Percentiles rank a stretch among this genome's conserved stretches.
Conservation (phyloP, 495 filamentous ascomycete genomes). For the Geoglossum glabrum region DNA sequence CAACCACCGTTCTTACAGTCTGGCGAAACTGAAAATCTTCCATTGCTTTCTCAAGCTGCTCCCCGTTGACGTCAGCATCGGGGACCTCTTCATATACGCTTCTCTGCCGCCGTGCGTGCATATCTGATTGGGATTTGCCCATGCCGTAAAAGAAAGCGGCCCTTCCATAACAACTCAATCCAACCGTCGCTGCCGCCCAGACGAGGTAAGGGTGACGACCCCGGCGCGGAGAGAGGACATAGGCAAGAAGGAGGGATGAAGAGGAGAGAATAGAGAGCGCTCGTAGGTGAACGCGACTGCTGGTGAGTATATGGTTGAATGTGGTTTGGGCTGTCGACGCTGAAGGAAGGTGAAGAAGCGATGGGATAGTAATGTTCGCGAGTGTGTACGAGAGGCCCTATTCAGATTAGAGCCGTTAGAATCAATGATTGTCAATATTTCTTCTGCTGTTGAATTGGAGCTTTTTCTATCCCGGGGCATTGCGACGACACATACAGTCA, state of each 20-base stretch:
- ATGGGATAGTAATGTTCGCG: conserved; percentile 48
- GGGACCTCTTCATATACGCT: conserved; percentile 11
- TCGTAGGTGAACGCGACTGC: conserved; percentile 37
- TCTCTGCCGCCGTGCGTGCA: conserved; percentile 23
- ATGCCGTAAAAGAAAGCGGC: neutral
- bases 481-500: conserved; percentile 44
- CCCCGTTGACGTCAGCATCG: conserved; percentile 38
- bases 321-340: conserved; percentile 42
- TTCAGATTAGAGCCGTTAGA: neutral
- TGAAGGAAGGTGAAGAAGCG: conserved; percentile 57
- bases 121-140: conserved; percentile 10
- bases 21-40: conserved; percentile 42
- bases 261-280: conserved; percentile 38
- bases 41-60: conserved; percentile 54
- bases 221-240: conserved; percentile 43
- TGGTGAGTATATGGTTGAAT: conserved; percentile 38
- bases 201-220: conserved; percentile 68
- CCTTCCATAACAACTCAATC: conserved; percentile 22
- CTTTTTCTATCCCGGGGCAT: conserved; percentile 3
- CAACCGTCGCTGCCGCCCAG: conserved; percentile 45
- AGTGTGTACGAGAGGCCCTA: conserved; percentile 75
- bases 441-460: neutral
- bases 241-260: conserved; percentile 50
- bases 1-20: conserved; percentile 35
- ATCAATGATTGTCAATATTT: neutral